These are phyloP conservation scores for Podochytrium sp. DNA, from an alignment of 192 early-diverging fungal species.

Conservation along the genomic window DNA sequence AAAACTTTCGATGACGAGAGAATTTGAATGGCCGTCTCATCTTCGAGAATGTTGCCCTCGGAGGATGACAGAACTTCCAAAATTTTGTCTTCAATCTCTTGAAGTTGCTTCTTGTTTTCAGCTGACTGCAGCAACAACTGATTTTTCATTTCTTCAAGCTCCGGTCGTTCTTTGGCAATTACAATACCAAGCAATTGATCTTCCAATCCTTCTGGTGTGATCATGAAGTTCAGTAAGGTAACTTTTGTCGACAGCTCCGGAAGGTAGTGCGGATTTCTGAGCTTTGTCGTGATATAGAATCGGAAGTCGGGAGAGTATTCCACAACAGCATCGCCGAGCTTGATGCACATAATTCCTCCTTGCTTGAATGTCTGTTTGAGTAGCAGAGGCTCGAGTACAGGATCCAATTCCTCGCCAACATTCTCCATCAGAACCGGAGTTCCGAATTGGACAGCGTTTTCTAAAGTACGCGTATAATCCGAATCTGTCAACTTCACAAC, in stretches of 20 bases:
- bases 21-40: conserved; percentile 67
- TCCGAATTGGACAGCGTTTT: conserved; percentile 68
- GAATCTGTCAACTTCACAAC: conserved; percentile 61
- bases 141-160: conserved; percentile 65
- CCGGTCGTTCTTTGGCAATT: conserved; percentile 65
- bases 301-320: conserved; percentile 67
- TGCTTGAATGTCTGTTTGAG: conserved; percentile 69
- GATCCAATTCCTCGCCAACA: conserved; percentile 60
- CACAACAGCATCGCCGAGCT: conserved; percentile 58
- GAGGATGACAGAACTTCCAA: conserved; percentile 63
- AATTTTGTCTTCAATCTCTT: conserved; percentile 67
- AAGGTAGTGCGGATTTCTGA: conserved; percentile 64
- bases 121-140: conserved; percentile 63
- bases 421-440: conserved; percentile 65
- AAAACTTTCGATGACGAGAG: conserved; percentile 64
- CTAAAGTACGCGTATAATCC: conserved; percentile 61
- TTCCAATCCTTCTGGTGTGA: conserved; percentile 66
- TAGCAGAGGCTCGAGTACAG: conserved; percentile 62
- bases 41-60: conserved; percentile 66
- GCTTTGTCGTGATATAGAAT: conserved; percentile 66
- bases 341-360: conserved; percentile 65
- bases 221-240: conserved; percentile 67
- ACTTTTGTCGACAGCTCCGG: conserved; percentile 67
- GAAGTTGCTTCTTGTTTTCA: conserved; percentile 64
- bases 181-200: conserved; percentile 68